phyloP scores from a whole-genome alignment of 805 yeast genomes.

The Ogataea ramenticola region DNA sequence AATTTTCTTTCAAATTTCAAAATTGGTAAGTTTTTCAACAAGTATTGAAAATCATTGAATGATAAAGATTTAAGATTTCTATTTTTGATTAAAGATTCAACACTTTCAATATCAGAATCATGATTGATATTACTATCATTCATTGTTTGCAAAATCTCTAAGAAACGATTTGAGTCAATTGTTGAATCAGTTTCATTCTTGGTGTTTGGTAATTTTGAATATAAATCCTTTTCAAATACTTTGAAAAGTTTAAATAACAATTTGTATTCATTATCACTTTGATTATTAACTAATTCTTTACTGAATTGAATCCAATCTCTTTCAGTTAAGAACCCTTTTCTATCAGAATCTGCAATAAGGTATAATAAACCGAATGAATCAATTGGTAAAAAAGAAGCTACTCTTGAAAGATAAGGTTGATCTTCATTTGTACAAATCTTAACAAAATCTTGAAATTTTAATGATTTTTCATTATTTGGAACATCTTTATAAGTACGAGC shows the following conservation, averaged over 20 bases:
- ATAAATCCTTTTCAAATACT: slow-evolving; percentile 32
- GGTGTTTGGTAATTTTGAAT: slow-evolving; percentile 4
- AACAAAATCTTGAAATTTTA: slow-evolving; percentile 34
- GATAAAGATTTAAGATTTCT: slow-evolving; percentile 1
- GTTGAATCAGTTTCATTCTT: slow-evolving; percentile 2
- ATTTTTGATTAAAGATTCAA: background rate
- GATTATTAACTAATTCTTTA: slow-evolving; percentile 37
- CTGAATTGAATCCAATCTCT: slow-evolving; percentile 73
- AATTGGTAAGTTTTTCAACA: slow-evolving; percentile 20
- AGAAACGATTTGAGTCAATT: slow-evolving; percentile 12
- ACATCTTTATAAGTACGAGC: slow-evolving; percentile 29
- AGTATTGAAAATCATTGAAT: slow-evolving; percentile 11
- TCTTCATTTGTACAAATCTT: slow-evolving; percentile 38
- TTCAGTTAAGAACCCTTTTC: slow-evolving; percentile 47
- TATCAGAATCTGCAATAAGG: slow-evolving; percentile 67
- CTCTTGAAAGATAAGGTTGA: slow-evolving; percentile 20
- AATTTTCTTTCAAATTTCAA: slow-evolving; percentile 19
- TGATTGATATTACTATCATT: slow-evolving; percentile 9
- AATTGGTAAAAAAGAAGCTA: slow-evolving; percentile 33
- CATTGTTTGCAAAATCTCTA: slow-evolving; percentile 15
- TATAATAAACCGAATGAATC: slow-evolving; percentile 68
- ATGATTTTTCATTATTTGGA: slow-evolving; percentile 21
- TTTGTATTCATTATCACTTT: slow-evolving; percentile 41
- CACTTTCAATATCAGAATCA: slow-evolving; percentile 10
- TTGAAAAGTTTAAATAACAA: slow-evolving; percentile 48